Evolutionary conservation across 2,329 filamentous ascomycete genomes (phyloP), one percentile per base, ranked within the genome.

Genomic region (Aspergillus versicolor): DNA sequence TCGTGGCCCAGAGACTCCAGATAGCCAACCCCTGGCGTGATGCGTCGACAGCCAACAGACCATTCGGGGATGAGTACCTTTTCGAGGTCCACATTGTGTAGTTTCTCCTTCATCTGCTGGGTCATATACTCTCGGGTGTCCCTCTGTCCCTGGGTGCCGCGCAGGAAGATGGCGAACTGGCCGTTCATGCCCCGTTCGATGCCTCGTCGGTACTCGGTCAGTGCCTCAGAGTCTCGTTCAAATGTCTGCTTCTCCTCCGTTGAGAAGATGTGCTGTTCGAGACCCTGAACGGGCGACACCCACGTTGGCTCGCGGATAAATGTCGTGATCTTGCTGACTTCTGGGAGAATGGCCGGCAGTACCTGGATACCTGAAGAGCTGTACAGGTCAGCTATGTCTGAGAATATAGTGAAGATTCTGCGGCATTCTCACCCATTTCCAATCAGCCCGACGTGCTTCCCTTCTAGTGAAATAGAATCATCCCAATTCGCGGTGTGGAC

Each of bases 21-120:
- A 62, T 81, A 83, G 0, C 81, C 80, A 22, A 78, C 77, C 0
- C 80, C 81, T 0, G 81, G 81, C 0, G 81, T 82, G 17, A 81
- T 61, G 2, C 81, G 72, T 9, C 79, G 71, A 55, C 80, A 83
- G 1, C 79, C 48, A 9, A 52, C 41, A 5, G 40, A 44, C 30
- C 41, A 57, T 4, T 46, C 17, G 1, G 69, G 70, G 17, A 63
- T 63, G 1, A 68, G 50, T 7, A 56, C 51, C 24, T 56, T 38
- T 11, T 46, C 41, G 6, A 56, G 13, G 4, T 44, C 22, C 24
- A 13, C 2, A 15, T 59, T 51, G 5, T 17, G 19, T 0, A 56
- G 46, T 6, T 49, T 56, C 12, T 40, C 52, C 37, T 42, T 51
- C 57, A 61, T 58, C 38, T 45, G 46, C 46, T 59, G 22, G 17